Conservation (phyloP, 2,329 filamentous ascomycete genomes). For the Pyricularia grisea region DNA sequence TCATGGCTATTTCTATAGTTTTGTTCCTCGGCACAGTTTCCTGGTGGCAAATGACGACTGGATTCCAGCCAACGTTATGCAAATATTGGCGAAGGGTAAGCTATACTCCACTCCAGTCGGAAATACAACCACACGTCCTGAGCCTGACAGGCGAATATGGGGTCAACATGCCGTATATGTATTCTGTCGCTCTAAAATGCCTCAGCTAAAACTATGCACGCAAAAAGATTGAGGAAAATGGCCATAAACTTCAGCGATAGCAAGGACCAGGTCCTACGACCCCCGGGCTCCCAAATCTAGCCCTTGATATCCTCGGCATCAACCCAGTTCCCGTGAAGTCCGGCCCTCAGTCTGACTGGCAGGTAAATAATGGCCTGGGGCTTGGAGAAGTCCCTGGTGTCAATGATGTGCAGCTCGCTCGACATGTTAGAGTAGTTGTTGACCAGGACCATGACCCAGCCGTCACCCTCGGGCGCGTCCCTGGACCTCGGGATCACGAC, state of each 20-base stretch:
- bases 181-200: background rate
- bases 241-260: background rate
- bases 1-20: too few relatives aligned
- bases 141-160: background rate
- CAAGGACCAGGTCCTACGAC: background rate
- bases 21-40: too few relatives aligned
- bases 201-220: background rate
- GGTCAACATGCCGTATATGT: background rate
- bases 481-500: constrained; percentile 28
- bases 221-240: background rate
- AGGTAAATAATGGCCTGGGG: constrained; percentile 11
- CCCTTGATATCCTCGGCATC: constrained; percentile 7
- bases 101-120: background rate
- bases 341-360: constrained; percentile 11
- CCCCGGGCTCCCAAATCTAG: background rate
- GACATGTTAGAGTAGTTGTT: constrained; percentile 14
- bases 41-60: background rate
- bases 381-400: constrained; percentile 12
- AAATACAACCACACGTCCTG: too few relatives aligned
- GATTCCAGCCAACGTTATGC: background rate
- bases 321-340: constrained; percentile 17
- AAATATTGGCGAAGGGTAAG: background rate
- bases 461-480: constrained; percentile 27
- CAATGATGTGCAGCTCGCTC: constrained; percentile 15
- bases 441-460: constrained; percentile 28